phyloP scores from a whole-genome alignment of 2,329 filamentous ascomycete genomes.

The Keithomyces neogunnii region DNA sequence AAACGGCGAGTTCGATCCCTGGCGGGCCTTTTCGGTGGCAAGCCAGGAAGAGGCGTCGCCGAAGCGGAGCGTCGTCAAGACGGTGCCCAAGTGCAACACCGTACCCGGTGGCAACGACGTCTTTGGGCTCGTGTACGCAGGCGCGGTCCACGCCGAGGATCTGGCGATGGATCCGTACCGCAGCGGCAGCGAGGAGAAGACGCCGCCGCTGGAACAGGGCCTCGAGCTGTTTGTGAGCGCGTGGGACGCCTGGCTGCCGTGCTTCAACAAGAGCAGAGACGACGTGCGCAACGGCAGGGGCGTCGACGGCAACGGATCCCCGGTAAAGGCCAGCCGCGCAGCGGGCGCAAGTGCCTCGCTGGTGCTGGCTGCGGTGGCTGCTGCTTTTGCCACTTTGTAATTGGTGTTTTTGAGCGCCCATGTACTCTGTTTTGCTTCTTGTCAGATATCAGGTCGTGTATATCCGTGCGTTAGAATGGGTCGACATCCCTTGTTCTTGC shows the following conservation, averaged over 20 bases:
- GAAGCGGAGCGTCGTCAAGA: constrained; percentile 2
- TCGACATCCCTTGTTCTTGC: no score
- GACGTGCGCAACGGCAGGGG: constrained; percentile 9
- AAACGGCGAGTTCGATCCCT: constrained; percentile 21
- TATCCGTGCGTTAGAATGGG: no score
- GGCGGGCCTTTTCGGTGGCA: constrained; percentile 12
- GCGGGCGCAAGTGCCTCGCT: no score
- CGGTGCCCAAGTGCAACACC: constrained; percentile 5
- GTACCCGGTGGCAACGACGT: constrained; percentile 9
- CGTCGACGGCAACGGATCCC: neutral
- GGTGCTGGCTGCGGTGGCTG: no score
- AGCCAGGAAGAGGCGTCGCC: constrained; percentile 6
- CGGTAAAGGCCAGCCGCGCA: no score
- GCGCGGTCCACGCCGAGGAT: constrained; percentile 9
- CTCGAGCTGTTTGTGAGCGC: constrained; percentile 10
- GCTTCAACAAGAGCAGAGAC: constrained; percentile 12
- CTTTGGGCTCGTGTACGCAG: constrained; percentile 8
- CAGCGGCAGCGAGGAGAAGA: constrained; percentile 2
- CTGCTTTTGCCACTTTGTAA: no score
- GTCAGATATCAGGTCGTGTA: no score
- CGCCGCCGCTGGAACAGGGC: constrained; percentile 6
- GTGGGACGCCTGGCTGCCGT: constrained; percentile 9
- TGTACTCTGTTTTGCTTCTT: no score
- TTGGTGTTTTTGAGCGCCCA: no score
- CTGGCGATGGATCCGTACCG: neutral